Evolutionary conservation across 306 rosid genomes (phyloP).

Genomic region (Rubus idaeus): DNA sequence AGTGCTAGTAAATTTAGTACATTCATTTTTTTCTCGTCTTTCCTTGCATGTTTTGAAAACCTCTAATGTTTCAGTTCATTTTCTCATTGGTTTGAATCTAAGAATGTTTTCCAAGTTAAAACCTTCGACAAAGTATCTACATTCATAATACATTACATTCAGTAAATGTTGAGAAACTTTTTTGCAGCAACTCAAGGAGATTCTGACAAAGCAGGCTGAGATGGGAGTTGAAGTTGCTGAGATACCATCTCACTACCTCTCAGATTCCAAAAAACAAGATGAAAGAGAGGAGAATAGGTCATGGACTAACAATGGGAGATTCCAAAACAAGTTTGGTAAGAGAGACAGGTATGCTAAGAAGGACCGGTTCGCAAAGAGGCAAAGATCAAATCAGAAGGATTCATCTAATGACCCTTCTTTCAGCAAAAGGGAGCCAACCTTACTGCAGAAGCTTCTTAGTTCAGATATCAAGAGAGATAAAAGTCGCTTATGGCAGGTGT

Average conservation of each 20-base stretch:
- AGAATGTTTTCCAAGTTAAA: background rate
- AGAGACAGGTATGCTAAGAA: constrained; percentile 42
- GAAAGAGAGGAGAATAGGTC: constrained; percentile 35
- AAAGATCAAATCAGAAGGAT: constrained; percentile 37
- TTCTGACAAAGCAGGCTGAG: constrained; percentile 89
- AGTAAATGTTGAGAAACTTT: constrained; percentile 6
- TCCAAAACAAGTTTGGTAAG: constrained; percentile 44
- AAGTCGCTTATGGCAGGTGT: constrained; percentile 60
- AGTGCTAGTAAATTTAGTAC: background rate
- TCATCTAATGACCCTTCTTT: constrained; percentile 15
- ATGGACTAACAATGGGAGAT: constrained; percentile 36
- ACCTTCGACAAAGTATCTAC: background rate
- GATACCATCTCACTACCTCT: constrained; percentile 69
- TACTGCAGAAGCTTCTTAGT: constrained; percentile 76
- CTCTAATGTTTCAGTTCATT: background rate
- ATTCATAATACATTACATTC: background rate
- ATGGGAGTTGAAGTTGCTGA: constrained; percentile 96
- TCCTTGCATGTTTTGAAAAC: constrained; percentile 7
- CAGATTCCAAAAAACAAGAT: constrained; percentile 40
- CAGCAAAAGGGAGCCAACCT: constrained; percentile 50
- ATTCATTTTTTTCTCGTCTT: background rate
- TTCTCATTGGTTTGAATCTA: background rate
- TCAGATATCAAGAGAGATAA: constrained; percentile 73
- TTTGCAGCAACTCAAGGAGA: constrained; percentile 73
- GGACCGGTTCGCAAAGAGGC: constrained; percentile 51